phyloP scores from a whole-genome alignment of 1,284 basidiomycete species.

The Cerrena zonata region DNA sequence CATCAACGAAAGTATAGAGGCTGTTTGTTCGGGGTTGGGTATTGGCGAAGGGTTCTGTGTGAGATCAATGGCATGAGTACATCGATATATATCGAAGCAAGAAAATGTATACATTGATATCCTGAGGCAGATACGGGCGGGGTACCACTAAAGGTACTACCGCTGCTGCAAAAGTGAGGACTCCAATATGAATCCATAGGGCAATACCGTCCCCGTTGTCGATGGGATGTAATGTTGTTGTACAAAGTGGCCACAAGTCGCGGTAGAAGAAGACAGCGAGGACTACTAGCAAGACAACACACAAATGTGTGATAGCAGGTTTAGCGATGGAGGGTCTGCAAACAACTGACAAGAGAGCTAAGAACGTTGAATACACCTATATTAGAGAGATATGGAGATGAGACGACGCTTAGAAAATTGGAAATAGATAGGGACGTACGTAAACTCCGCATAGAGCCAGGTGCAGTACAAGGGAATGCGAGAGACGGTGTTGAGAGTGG shows the following conservation, averaged over 20 bases:
- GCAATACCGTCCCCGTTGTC: constrained; percentile 28
- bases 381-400: neutral
- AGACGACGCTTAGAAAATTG: no score
- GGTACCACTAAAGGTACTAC: constrained; percentile 39
- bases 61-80: constrained; percentile 30
- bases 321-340: constrained; percentile 8
- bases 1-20: constrained; percentile 49
- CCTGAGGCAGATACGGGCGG: constrained; percentile 33
- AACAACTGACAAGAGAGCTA: constrained; percentile 18
- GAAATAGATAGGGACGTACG: constrained; percentile 13
- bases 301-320: constrained; percentile 9
- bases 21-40: constrained; percentile 62
- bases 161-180: constrained; percentile 33
- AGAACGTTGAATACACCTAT: constrained; percentile 20
- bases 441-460: constrained; percentile 16
- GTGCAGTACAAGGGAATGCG: constrained; percentile 5
- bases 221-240: constrained; percentile 34
- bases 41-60: constrained; percentile 34
- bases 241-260: constrained; percentile 55
- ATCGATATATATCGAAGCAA: constrained; percentile 26
- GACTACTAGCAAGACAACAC: constrained; percentile 25
- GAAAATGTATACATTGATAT: constrained; percentile 37
- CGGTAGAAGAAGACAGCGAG: constrained; percentile 50
- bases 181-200: constrained; percentile 25
- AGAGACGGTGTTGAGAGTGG: constrained; percentile 2